Percentiles rank a stretch among this genome's conserved stretches.
phyloP scores from a whole-genome alignment of 2,329 filamentous ascomycete genomes.

The Talaromyces sp. region DNA sequence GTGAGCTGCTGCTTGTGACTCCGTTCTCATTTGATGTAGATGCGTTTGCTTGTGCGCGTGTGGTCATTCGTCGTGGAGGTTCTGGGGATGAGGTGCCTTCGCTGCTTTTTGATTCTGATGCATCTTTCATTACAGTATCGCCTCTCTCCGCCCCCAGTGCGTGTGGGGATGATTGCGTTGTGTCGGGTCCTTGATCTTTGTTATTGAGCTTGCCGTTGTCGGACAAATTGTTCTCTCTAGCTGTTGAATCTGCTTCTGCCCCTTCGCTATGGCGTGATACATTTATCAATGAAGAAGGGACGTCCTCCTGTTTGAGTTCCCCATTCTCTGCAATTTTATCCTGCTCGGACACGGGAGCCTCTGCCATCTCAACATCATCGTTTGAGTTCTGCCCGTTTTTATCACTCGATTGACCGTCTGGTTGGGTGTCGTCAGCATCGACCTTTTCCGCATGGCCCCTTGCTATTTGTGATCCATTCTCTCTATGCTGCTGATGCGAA shows the following conservation, averaged over 20 bases:
- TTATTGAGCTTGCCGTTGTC: slow-evolving; percentile 1
- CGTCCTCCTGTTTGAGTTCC: slow-evolving; percentile 36
- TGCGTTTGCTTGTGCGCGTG: slow-evolving; percentile 42
- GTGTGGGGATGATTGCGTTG: not conserved
- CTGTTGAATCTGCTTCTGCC: slow-evolving; percentile 18
- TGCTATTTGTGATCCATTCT: not conserved
- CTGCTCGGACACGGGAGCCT: slow-evolving; percentile 21
- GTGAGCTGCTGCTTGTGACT: slow-evolving; percentile 20
- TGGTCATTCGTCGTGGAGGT: slow-evolving; percentile 46
- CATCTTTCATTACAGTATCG: slow-evolving; percentile 15
- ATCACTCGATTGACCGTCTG: slow-evolving; percentile 17
- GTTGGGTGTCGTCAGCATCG: not conserved
- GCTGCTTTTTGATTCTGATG: slow-evolving; percentile 24
- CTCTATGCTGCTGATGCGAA: slow-evolving; percentile 9
- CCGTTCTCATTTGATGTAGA: slow-evolving; percentile 29
- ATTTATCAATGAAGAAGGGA: slow-evolving; percentile 32
- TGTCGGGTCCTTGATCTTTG: not conserved
- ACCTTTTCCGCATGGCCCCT: not conserved
- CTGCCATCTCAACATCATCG: slow-evolving; percentile 36
- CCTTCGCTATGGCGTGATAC: slow-evolving; percentile 32
- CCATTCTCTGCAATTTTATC: slow-evolving; percentile 16
- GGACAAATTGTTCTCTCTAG: slow-evolving; percentile 14
- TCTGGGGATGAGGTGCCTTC: slow-evolving; percentile 38
- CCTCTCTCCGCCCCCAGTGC: not conserved
- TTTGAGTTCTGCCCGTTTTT: slow-evolving; percentile 13